Evolutionary conservation across 176 grass and related monocot genomes (phyloP).

Genomic region (sorghum (Sorghum bicolor)): Sorghum_bicolor_NCBIv3 NC_012879.2:54953001-54953500

Average conservation of each 20-base stretch:
- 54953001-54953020: neutral
- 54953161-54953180: no score
- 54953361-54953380: neutral
- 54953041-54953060: neutral
- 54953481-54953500: neutral
- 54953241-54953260: neutral
- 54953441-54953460: neutral
- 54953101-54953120: no score
- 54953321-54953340: neutral
- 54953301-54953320: neutral
- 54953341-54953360: neutral
- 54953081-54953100: no score
- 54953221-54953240: no score
- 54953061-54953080: no score
- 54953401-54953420: neutral
- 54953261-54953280: neutral
- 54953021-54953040: neutral
- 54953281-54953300: neutral
- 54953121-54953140: no score
- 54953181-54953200: no score
- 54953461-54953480: neutral
- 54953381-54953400: conserved; percentile 15
- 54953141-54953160: no score
- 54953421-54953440: neutral
- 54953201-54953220: no score